Percentiles rank a stretch among this genome's conserved stretches.
phyloP scores from a whole-genome alignment of 2,329 filamentous ascomycete genomes.

The Colletotrichum graminicola region DNA sequence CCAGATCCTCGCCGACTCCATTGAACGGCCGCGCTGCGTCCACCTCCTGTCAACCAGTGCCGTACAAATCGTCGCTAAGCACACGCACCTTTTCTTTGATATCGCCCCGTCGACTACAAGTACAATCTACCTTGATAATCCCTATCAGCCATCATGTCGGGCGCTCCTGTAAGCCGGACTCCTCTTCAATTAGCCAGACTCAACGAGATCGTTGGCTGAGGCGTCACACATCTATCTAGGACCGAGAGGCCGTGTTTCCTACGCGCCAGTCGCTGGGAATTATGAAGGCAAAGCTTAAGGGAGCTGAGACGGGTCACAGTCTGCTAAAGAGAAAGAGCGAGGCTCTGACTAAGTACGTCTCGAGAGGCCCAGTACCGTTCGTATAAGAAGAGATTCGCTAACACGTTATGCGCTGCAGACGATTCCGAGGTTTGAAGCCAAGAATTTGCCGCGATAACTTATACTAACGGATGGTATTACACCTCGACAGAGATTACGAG shows the following conservation, averaged over 20 bases:
- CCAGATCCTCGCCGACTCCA: constrained; percentile 6
- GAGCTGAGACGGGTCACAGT: constrained; percentile 90
- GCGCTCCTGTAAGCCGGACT: constrained; percentile 52
- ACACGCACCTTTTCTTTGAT: no score
- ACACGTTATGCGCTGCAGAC: constrained; percentile 63
- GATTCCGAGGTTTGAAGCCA: constrained; percentile 79
- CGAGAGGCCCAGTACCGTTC: neutral
- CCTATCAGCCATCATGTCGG: constrained; percentile 51
- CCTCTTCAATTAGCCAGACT: neutral
- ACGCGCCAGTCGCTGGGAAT: constrained; percentile 95
- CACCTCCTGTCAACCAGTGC: neutral
- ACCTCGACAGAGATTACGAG: constrained; percentile 82
- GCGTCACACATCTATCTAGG: constrained; percentile 62
- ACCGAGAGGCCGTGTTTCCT: constrained; percentile 95
- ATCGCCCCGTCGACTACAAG: neutral
- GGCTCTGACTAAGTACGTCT: constrained; percentile 89
- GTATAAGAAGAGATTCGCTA: constrained; percentile 3
- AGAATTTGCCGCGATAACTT: neutral
- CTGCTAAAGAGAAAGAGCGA: constrained; percentile 98
- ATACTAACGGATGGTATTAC: constrained; percentile 12
- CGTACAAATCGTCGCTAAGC: neutral
- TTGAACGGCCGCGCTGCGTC: neutral
- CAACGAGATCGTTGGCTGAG: constrained; percentile 7
- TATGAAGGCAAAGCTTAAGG: constrained; percentile 99
- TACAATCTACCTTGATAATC: neutral